Percentiles rank a stretch among this genome's conserved stretches.
phyloP scores from a whole-genome alignment of 495 filamentous ascomycete genomes.

The Hypoxylon crocopeplum region DNA sequence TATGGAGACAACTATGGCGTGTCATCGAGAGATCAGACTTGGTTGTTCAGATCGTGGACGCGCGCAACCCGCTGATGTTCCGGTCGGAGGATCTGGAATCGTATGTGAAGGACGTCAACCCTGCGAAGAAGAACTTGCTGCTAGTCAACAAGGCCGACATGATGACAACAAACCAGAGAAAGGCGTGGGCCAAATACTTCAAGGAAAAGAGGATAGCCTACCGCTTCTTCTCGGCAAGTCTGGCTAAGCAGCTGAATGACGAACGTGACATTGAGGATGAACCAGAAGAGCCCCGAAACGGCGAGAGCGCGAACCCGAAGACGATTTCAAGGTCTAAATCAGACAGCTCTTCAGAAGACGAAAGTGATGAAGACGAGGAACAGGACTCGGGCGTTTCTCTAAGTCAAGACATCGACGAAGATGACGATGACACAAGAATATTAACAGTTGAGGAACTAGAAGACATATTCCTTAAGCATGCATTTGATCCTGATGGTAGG shows the following conservation, averaged over 20 bases:
- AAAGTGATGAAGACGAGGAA: constrained; percentile 49
- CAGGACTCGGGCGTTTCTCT: constrained; percentile 41
- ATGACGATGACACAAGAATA: constrained; percentile 77
- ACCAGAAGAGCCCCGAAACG: constrained; percentile 47
- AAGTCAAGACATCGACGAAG: constrained; percentile 54
- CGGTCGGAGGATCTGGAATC: constrained; percentile 90
- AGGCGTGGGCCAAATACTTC: constrained; percentile 88
- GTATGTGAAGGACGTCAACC: constrained; percentile 92
- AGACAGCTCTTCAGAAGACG: constrained; percentile 34
- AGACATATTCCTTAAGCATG: constrained; percentile 79
- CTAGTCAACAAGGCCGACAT: constrained; percentile 99
- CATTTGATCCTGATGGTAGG: constrained; percentile 63
- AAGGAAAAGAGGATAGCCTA: constrained; percentile 81
- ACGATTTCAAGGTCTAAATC: constrained; percentile 31
- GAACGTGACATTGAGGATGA: constrained; percentile 57
- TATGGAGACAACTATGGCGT: constrained; percentile 98
- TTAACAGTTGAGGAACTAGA: constrained; percentile 92
- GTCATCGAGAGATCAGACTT: constrained; percentile 97
- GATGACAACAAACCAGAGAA: constrained; percentile 89
- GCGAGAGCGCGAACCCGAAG: constrained; percentile 41
- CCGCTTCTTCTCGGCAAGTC: constrained; percentile 91
- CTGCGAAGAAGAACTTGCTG: constrained; percentile 87
- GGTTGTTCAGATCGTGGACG: constrained; percentile 98
- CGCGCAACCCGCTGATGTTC: constrained; percentile 92
- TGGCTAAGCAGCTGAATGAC: constrained; percentile 90